Evolutionary conservation across 768 basidiomycete genomes (phyloP).

Genomic region (Phanerodontia chrysosporium): DNA sequence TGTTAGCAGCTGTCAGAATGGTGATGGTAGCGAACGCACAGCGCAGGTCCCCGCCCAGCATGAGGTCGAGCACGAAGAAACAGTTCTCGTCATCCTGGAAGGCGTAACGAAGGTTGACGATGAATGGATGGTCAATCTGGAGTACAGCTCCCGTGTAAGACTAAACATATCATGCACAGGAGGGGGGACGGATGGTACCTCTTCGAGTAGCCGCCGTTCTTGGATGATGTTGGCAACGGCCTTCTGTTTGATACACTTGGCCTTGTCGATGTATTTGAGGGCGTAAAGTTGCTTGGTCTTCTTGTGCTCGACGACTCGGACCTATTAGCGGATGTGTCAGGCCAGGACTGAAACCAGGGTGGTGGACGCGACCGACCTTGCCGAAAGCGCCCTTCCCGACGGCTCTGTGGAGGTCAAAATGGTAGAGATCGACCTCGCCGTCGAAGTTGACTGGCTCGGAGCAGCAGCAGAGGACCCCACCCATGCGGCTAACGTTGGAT

Average conservation of each 20-base stretch:
- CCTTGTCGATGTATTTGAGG: constrained; percentile 97
- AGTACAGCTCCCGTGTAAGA: not conserved
- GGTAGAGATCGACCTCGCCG: constrained; percentile 77
- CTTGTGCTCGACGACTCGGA: constrained; percentile 96
- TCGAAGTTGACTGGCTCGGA: constrained; percentile 52
- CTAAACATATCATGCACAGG: not conserved
- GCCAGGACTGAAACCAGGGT: not conserved
- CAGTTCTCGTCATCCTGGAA: constrained; percentile 98
- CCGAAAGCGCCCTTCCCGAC: constrained; percentile 98
- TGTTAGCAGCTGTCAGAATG: not conserved
- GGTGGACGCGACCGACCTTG: constrained; percentile 55
- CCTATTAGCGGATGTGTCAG: constrained; percentile 40
- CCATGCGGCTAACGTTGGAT: constrained; percentile 17
- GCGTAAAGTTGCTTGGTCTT: constrained; percentile 88
- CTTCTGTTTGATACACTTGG: constrained; percentile 85
- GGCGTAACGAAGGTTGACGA: constrained; percentile 89
- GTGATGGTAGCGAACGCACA: constrained; percentile 46
- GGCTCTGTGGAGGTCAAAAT: constrained; percentile 93
- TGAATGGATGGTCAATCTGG: constrained; percentile 84
- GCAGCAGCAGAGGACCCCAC: constrained; percentile 28
- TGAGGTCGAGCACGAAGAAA: constrained; percentile 95
- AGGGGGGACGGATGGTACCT: constrained; percentile 43
- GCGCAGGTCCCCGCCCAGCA: constrained; percentile 92
- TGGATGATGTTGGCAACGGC: constrained; percentile 92
- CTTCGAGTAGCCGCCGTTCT: constrained; percentile 87